These are phyloP conservation scores for Dianthus caryophyllus DNA, from an alignment of 148 eudicot species.

Conservation along the genomic window DNA sequence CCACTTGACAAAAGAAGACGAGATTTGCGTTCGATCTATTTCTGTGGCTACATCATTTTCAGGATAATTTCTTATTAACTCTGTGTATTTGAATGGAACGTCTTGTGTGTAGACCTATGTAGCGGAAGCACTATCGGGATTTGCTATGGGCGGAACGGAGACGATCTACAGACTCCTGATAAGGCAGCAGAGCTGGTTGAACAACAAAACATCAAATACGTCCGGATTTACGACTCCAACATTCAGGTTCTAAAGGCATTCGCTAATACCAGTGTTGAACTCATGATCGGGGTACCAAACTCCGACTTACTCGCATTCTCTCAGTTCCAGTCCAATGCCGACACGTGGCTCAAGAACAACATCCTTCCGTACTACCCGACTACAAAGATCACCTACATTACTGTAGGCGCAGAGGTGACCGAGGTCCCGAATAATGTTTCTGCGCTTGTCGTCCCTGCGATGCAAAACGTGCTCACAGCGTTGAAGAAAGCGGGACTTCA, in stretches of 20 bases:
- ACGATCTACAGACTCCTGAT: constrained; percentile 94
- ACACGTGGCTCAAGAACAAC: constrained; percentile 82
- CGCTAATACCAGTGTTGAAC: constrained; percentile 81
- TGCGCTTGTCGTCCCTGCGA: constrained; percentile 76
- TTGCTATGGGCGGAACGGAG: constrained; percentile 93
- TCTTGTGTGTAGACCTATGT: constrained; percentile 42
- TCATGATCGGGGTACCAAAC: constrained; percentile 81
- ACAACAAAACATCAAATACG: constrained; percentile 65
- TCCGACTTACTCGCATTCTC: constrained; percentile 71
- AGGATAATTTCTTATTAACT: neutral
- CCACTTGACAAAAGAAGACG: too few relatives aligned
- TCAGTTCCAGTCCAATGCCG: constrained; percentile 83
- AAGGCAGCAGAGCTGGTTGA: constrained; percentile 65
- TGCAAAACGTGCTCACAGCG: constrained; percentile 68
- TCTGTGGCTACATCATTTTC: too few relatives aligned
- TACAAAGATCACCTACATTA: constrained; percentile 76
- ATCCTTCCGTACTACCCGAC: constrained; percentile 90
- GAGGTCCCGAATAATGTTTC: constrained; percentile 64
- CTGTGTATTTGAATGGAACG: neutral
- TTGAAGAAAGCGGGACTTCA: constrained; percentile 70
- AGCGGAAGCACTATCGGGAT: constrained; percentile 69
- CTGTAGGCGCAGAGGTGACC: constrained; percentile 92
- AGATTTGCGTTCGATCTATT: too few relatives aligned
- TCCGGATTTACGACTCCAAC: constrained; percentile 81
- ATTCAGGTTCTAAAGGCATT: constrained; percentile 88